phyloP scores from a whole-genome alignment of 768 basidiomycete genomes.

The Naganishia randhawae region DNA sequence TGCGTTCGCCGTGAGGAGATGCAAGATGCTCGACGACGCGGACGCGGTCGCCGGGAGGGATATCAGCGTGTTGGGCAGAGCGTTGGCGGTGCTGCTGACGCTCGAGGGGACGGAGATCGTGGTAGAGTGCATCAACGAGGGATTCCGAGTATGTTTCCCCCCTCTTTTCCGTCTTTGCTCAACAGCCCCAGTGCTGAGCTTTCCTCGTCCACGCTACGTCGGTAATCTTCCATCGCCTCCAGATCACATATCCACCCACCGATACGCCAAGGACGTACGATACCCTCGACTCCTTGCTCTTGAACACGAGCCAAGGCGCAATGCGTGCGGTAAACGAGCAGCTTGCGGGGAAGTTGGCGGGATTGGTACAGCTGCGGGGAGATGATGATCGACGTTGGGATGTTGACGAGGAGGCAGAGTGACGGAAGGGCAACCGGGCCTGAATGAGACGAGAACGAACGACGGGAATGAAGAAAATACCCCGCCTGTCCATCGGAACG shows the following conservation, averaged over 20 bases:
- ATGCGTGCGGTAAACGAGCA: background rate
- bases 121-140: constrained; percentile 12
- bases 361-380: no score
- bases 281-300: constrained; percentile 12
- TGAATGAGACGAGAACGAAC: no score
- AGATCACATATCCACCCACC: background rate
- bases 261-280: background rate
- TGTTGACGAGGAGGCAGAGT: no score
- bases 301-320: background rate
- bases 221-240: background rate
- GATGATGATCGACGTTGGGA: no score
- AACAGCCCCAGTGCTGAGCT: background rate
- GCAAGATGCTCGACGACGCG: no score
- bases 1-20: no score
- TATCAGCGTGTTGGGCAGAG: no score
- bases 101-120: background rate
- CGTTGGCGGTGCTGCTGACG: background rate
- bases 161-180: background rate
- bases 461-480: no score
- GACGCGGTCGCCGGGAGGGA: no score
- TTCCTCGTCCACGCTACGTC: background rate
- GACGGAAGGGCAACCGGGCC: no score
- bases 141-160: constrained; percentile 1
- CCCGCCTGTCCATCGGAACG: no score
- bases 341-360: constrained; percentile 1